Evolutionary conservation across 768 basidiomycete genomes (phyloP), one percentile per base, ranked within the genome.

Genomic region (Gyrodon lividus): DNA sequence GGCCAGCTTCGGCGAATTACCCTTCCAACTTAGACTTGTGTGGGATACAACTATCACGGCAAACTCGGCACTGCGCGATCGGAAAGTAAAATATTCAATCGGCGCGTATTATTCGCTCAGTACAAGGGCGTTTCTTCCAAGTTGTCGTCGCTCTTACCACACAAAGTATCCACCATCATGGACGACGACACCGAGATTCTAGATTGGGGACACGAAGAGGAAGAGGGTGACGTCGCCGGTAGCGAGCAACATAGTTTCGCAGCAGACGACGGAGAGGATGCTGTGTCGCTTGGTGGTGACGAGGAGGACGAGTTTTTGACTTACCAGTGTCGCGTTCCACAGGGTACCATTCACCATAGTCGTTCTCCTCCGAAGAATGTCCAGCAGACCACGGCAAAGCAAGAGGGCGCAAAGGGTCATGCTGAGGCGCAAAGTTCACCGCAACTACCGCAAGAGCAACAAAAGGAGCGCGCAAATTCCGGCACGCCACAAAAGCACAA

Each of bases 221-320:
- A 79, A 43, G 73, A 72, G 45, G 51, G 46, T 43, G 74, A 69
- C 38, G 71, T 74, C 59, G 76, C 75, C 54, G 76, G 75, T 47
- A 75, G 77, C 46, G 77, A 76, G 47, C 59, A 55, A 33, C 59
- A 52, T 48, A 54, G 56, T 23, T 54, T 69, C 23, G 64, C 64
- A 33, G 43, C 52, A 10, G 75, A 78, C 54, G 77, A 77, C 57
- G 74, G 73, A 46, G 82, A 82, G 60, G 80, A 84, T 58, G 77
- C 84, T 48, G 82, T 89, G 58, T 89, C 87, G 43, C 75, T 89
- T 24, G 87, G 87, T 46, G 81, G 81, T 55, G 85, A 86, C 60
- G 84, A 89, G 47, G 85, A 87, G 43, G 82, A 86, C 54, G 79
- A 80, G 41, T 79, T 78, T 62, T 70, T 72, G 50, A 76, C 79